A percentile compares a stretch with the other conserved stretches of the same genome.
Conservation (phyloP, 202 grass and related monocot species). For the Carex arenaria region DNA sequence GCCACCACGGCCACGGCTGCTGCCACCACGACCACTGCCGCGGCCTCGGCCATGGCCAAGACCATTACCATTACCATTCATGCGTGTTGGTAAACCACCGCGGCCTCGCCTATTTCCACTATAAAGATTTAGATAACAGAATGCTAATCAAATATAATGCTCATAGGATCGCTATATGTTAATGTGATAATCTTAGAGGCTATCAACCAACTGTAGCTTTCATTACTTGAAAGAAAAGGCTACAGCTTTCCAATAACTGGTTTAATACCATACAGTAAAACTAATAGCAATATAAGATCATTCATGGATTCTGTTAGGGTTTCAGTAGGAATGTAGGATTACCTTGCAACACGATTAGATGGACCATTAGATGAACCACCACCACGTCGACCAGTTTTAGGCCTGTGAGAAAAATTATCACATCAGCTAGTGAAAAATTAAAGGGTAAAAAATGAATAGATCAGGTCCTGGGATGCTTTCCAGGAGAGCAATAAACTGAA, state of each 20-base stretch:
- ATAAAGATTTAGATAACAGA: not conserved
- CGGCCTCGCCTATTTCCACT: slow-evolving; percentile 35
- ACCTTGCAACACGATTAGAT: slow-evolving; percentile 56
- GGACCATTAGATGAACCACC: slow-evolving; percentile 42
- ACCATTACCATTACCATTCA: slow-evolving; percentile 22
- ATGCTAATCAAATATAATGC: not conserved
- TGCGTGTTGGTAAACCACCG: slow-evolving; percentile 33
- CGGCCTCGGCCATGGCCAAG: not conserved
- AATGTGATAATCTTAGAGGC: not conserved
- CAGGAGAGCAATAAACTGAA: not conserved
- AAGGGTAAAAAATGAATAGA: slow-evolving; percentile 3
- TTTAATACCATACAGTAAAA: not conserved
- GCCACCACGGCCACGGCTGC: slow-evolving; percentile 15
- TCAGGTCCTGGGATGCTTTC: not conserved
- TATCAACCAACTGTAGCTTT: not conserved
- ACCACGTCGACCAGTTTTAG: slow-evolving; percentile 34
- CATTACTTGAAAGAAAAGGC: not conserved
- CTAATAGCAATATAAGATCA: not conserved
- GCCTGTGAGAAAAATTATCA: slow-evolving; percentile 39
- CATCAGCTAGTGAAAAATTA: not conserved
- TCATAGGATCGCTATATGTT: not conserved
- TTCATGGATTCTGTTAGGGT: not conserved
- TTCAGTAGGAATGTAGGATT: slow-evolving; percentile 13
- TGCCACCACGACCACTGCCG: slow-evolving; percentile 17
- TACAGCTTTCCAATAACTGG: not conserved